Base-by-base conservation (phyloP, 768 basidiomycete species). In the Pleurotus tuber-regium region DNA sequence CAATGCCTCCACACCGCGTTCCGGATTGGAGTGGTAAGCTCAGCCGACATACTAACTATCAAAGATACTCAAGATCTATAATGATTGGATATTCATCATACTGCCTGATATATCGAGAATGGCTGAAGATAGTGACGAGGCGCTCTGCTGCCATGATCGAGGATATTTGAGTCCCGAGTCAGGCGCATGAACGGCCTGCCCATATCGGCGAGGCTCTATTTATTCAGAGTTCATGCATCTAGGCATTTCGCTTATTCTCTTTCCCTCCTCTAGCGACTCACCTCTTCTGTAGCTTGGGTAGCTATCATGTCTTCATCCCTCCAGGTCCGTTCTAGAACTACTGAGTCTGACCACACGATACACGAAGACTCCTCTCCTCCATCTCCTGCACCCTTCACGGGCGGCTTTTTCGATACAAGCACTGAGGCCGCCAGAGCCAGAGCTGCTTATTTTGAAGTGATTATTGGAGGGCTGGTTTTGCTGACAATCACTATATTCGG, bases 391-490 rank as follows among this genome's bases (percentile, higher is more conserved):
- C 57, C 59, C 8, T 64, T 63, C 55, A 58, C 57, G 4, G 56
- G 33, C 9, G 28, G 51, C 7, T 71, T 70, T 51, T 63, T 67
- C 21, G 70, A 70, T 51, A 58, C 58, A 16, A 57, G 61, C 24
- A 51, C 53, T 18, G 55, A 58, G 0, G 51, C 59, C 0, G n/a
- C 61, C 1, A 36, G 48, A 23, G 65, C 66, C 12, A 74, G 82
- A 25, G 63, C 56, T 19, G 53, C 55, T 11, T 84, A 82, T 68
- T 53, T 83, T 49, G 75, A 70, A 57, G 68, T 73, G 5, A 63
- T 79, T 36, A 14, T 70, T 4, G 57, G 58, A 4, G 74, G 72
- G 9, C 58, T 68, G 2, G 56, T 69, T 12, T 50, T 75, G 24
- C 60, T 42, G 6, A 9, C 40, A 12, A 24, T 42, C 12, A 42